Evolutionary conservation across 352 stramenopile species (phyloP), one percentile per base, ranked within the genome.

Genomic region (Globisporangium viniferum): DNA sequence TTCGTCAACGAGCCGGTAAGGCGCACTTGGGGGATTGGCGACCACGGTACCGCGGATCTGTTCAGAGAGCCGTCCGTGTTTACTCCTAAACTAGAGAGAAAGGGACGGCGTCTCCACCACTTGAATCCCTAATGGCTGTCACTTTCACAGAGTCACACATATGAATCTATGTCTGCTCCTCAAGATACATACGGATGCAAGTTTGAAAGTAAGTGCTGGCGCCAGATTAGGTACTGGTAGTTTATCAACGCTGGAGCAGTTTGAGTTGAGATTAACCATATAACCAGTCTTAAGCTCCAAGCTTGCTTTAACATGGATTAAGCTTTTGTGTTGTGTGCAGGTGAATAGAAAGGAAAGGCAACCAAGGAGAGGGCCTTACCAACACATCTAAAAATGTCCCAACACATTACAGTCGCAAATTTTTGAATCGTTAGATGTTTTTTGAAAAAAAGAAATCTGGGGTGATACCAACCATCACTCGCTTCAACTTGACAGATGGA

Each of bases 1-100:
- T 44, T 59, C 54, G 54, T 59, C 54, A 44, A 59, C 54, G 24
- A 59, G 9, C 14, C 6, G 54, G 54, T 59, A 59, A 59, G 54
- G 54, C 54, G n/a, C 14, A 24, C 12, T 6, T 31, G 39, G 12
- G 31, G 18, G 24, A 35, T n/a, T 49, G 41, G 44, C 24, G 18
- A 44, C 14, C 2, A n/a, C 9, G 35, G 54, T 39, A 27, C 54
- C 54, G 41, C 18, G 41, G 41, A 22, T 20, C 1, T 20, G 41
- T 8, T 49, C 41, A 22, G 41, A 49, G 41, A 33, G 31, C 41
- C 14, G 14, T 49, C 18, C n/a, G 18, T 10, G 10, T 20, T 58
- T 58, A 22, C 7, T n/a, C 5, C 14, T 10, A 18, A 35, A 12
- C 39, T 46, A 9, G 27, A 58, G 14, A 35, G 24, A n/a, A 27